Percentiles rank a stretch among this genome's conserved stretches.
Conservation (phyloP, 257 asterid genomes). For the Lithospermum erythrorhizon region DNA sequence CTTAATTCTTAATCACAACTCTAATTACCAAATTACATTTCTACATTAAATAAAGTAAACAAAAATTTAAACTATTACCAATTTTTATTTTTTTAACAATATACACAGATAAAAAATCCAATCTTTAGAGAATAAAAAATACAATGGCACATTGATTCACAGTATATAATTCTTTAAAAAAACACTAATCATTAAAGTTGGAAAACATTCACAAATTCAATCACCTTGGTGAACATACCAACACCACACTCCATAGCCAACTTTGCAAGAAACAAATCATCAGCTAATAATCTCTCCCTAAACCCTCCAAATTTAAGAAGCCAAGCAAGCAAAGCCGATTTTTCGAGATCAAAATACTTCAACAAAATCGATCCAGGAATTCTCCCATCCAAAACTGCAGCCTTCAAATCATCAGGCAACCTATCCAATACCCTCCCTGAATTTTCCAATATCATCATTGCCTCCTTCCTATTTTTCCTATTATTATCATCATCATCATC, state of each 20-base stretch:
- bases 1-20: no score
- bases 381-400: constrained; percentile 65
- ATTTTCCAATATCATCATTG: constrained; percentile 44
- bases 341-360: constrained; percentile 64
- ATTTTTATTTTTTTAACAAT: no score
- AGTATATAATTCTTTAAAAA: no score
- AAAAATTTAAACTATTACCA: no score
- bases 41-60: no score
- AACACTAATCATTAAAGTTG: no score
- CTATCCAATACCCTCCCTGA: constrained; percentile 70
- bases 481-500: constrained; percentile 26
- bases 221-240: constrained; percentile 86
- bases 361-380: constrained; percentile 62
- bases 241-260: constrained; percentile 90
- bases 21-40: no score
- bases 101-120: not conserved
- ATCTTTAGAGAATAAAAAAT: no score
- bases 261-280: constrained; percentile 87
- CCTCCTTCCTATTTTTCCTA: constrained; percentile 46
- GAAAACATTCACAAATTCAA: not conserved
- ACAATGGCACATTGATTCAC: no score
- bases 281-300: constrained; percentile 89
- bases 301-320: constrained; percentile 73
- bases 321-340: constrained; percentile 56
- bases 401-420: constrained; percentile 70